Evolutionary conservation across 352 stramenopile species (phyloP).

Genomic region (Pythium rishiriense): DNA sequence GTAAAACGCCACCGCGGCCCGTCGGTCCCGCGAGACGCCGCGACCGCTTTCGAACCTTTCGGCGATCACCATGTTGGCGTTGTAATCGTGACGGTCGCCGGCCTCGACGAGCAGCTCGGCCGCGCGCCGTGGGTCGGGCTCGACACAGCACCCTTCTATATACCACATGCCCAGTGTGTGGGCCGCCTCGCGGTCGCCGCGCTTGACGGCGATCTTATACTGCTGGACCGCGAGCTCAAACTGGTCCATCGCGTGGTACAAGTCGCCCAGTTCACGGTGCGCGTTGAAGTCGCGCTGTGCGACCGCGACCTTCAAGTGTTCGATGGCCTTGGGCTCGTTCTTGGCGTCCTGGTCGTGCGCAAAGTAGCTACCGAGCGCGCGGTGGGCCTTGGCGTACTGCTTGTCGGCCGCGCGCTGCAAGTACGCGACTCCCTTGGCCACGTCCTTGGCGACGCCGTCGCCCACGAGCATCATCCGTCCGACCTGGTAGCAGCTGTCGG

Average conservation of each 20-base stretch:
- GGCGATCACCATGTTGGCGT: neutral
- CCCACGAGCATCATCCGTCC: neutral
- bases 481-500: neutral
- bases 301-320: neutral
- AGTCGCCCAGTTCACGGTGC: neutral
- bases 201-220: neutral
- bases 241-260: neutral
- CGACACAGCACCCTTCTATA: neutral
- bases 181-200: neutral
- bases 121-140: neutral
- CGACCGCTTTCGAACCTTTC: neutral
- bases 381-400: neutral
- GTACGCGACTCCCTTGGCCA: neutral
- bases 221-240: conserved; percentile 1
- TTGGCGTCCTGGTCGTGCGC: neutral
- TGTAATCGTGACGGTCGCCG: neutral
- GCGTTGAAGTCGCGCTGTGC: neutral
- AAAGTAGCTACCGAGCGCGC: neutral
- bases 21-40: neutral
- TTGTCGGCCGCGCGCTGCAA: neutral
- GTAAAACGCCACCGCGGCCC: neutral
- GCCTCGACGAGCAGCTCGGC: neutral
- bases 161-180: neutral
- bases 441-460: neutral
- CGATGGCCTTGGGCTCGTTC: neutral